Evolutionary conservation across 192 early-diverging fungal genomes (phyloP).

Genomic region (Backusella tuberculispora): DNA sequence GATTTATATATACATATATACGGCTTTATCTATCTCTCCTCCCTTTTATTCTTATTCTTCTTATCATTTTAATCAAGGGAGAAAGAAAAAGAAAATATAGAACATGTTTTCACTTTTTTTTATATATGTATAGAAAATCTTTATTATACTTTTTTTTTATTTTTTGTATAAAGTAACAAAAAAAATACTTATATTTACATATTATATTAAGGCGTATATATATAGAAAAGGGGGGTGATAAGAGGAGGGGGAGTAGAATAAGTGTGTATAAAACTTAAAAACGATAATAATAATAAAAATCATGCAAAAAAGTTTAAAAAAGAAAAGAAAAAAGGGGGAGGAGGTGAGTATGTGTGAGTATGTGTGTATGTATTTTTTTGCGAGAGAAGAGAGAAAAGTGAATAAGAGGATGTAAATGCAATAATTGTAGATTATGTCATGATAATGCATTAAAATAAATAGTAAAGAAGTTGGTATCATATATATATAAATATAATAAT

Average conservation of each 20-base stretch:
- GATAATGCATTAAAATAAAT: slow-evolving; percentile 13
- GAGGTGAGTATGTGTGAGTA: slow-evolving; percentile 11
- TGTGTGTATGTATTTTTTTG: background rate
- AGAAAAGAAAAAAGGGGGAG: background rate
- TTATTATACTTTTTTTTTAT: background rate
- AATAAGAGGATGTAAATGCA: background rate
- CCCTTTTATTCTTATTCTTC: background rate
- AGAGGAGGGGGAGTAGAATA: background rate
- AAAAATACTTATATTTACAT: slow-evolving; percentile 17
- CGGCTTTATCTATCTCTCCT: too few species aligned
- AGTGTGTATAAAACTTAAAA: background rate
- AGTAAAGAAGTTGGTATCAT: slow-evolving; percentile 2
- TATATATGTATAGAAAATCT: background rate
- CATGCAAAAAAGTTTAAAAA: background rate
- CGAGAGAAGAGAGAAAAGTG: background rate
- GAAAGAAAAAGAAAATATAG: background rate
- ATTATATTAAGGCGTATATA: slow-evolving; percentile 10
- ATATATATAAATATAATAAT: slow-evolving; percentile 1
- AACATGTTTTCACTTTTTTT: background rate
- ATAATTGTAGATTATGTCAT: background rate
- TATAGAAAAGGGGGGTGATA: background rate
- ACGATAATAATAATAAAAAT: background rate
- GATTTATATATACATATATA: too few species aligned
- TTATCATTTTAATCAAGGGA: background rate
- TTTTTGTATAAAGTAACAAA: background rate